These are phyloP conservation scores for Rhexocercosporidium sp. DNA, from an alignment of 2,329 filamentous ascomycete genomes.

Conservation along the genomic window DNA sequence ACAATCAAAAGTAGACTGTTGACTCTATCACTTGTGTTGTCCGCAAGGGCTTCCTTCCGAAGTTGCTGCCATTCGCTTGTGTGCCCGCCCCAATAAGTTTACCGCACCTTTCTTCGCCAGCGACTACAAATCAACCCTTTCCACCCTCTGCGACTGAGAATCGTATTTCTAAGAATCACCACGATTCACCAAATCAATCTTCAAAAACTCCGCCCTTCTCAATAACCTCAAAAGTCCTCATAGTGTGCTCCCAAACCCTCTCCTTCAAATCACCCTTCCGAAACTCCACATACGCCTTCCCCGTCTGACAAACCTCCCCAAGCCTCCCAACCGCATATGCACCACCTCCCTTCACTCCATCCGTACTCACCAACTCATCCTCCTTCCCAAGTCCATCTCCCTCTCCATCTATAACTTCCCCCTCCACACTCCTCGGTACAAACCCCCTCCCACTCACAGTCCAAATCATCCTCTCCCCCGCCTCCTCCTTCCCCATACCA, in stretches of 20 bases:
- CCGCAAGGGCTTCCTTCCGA: not conserved
- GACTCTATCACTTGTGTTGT: not conserved
- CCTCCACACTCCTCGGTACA: not conserved
- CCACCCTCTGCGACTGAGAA: too few relatives aligned
- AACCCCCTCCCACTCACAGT: slow-evolving; percentile 25
- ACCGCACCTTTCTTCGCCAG: too few relatives aligned
- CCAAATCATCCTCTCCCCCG: slow-evolving; percentile 42
- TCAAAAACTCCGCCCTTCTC: slow-evolving; percentile 32
- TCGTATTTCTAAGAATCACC: too few relatives aligned
- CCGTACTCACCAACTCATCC: slow-evolving; percentile 26
- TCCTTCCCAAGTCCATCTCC: too few relatives aligned
- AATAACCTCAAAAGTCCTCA: slow-evolving; percentile 33
- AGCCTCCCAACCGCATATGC: slow-evolving; percentile 35
- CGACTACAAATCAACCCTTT: too few relatives aligned
- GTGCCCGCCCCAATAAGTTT: too few relatives aligned
- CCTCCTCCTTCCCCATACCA: slow-evolving; percentile 32
- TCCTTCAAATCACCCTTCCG: slow-evolving; percentile 30
- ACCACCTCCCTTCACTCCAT: slow-evolving; percentile 37
- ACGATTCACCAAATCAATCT: slow-evolving; percentile 36
- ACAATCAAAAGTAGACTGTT: not conserved
- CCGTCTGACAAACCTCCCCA: slow-evolving; percentile 24
- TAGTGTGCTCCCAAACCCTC: slow-evolving; percentile 36
- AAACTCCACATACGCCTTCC: slow-evolving; percentile 30
- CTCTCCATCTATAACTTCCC: too few relatives aligned
- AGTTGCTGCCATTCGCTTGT: not conserved